phyloP scores from a whole-genome alignment of 352 stramenopile species.

The Globisporangium barbulae region DNA sequence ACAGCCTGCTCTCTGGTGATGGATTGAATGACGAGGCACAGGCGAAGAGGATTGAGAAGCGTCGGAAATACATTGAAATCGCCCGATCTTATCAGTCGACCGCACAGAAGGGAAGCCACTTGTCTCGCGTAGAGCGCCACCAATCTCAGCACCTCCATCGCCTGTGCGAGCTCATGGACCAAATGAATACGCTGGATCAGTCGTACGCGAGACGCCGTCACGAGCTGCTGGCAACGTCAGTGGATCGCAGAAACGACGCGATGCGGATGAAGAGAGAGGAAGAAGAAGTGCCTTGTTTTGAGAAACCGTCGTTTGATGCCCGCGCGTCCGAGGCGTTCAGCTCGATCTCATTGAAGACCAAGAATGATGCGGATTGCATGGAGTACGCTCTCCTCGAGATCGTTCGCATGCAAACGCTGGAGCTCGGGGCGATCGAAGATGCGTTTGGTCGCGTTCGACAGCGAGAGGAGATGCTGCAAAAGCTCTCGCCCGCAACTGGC shows the following conservation, averaged over 20 bases:
- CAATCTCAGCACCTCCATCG: slow-evolving; percentile 67
- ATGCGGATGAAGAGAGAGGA: slow-evolving; percentile 42
- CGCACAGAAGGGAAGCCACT: slow-evolving; percentile 58
- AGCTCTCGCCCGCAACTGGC: slow-evolving; percentile 10
- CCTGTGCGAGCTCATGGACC: slow-evolving; percentile 65
- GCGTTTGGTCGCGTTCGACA: slow-evolving; percentile 52
- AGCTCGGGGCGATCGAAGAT: slow-evolving; percentile 73
- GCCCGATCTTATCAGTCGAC: slow-evolving; percentile 54
- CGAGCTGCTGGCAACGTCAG: slow-evolving; percentile 27
- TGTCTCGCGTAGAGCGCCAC: slow-evolving; percentile 56
- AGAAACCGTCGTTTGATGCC: slow-evolving; percentile 65
- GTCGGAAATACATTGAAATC: slow-evolving; percentile 67
- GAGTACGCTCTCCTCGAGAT: slow-evolving; percentile 78
- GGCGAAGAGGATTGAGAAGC: slow-evolving; percentile 33
- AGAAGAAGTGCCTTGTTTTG: slow-evolving; percentile 43
- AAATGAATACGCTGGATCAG: slow-evolving; percentile 71
- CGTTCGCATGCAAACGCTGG: slow-evolving; percentile 77
- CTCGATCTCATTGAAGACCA: slow-evolving; percentile 61
- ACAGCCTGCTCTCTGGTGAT: slow-evolving; percentile 34
- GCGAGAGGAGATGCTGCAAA: slow-evolving; percentile 46
- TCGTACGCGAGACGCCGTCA: slow-evolving; percentile 34
- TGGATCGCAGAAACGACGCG: slow-evolving; percentile 27
- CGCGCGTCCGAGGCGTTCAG: slow-evolving; percentile 72
- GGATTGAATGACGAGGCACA: slow-evolving; percentile 16
- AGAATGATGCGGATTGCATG: slow-evolving; percentile 76